phyloP scores from a whole-genome alignment of 768 basidiomycete species.

The Mycena venus region DNA sequence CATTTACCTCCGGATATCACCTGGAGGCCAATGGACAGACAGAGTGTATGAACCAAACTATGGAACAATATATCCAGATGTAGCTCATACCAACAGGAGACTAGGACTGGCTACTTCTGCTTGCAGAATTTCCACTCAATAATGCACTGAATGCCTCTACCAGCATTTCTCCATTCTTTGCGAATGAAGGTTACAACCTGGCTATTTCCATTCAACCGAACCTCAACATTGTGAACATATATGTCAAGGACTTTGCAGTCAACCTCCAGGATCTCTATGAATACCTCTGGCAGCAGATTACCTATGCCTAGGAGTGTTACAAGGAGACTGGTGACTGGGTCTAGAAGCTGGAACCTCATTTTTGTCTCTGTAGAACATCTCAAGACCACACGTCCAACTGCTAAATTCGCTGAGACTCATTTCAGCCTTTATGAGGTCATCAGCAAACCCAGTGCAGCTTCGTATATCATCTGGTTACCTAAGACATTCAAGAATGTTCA shows the following conservation, averaged over 20 bases:
- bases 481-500: no score
- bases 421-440: no score
- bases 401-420: no score
- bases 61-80: background rate
- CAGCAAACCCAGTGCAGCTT: no score
- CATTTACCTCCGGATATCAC: background rate
- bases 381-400: no score
- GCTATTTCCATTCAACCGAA: background rate
- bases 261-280: background rate
- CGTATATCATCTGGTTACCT: no score
- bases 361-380: no score
- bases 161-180: background rate
- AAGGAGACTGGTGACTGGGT: no score
- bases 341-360: no score
- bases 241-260: background rate
- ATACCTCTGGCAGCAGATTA: background rate
- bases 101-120: background rate
- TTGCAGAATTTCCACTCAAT: background rate
- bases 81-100: background rate
- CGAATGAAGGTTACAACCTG: background rate
- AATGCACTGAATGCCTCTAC: background rate
- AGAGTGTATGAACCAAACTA: background rate
- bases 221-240: background rate
- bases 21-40: background rate
- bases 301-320: background rate